Evolutionary conservation across 352 stramenopile species (phyloP).

Genomic region (Globisporangium megalacanthum): DNA sequence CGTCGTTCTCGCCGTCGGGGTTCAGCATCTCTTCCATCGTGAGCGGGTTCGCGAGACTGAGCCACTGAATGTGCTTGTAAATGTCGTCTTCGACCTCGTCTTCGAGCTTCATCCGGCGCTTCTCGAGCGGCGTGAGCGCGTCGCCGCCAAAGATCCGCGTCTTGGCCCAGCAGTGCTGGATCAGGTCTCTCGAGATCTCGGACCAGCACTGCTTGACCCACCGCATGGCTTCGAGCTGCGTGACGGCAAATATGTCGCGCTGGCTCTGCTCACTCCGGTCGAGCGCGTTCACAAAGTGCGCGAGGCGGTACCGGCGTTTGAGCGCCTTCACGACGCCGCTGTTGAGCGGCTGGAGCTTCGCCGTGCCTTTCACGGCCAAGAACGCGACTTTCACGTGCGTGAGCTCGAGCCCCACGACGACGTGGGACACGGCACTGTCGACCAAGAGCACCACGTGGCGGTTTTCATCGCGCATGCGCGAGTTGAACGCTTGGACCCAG

Average conservation of each 20-base stretch:
- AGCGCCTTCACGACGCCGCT: slow-evolving; percentile 16
- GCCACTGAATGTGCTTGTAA: slow-evolving; percentile 11
- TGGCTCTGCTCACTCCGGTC: slow-evolving; percentile 15
- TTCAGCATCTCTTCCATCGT: slow-evolving; percentile 8
- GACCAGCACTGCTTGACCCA: slow-evolving; percentile 10
- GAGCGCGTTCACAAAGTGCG: slow-evolving; percentile 13
- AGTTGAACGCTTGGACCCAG: slow-evolving; percentile 15
- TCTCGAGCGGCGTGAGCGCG: slow-evolving; percentile 4
- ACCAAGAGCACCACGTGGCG: slow-evolving; percentile 14
- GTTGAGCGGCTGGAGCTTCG: slow-evolving; percentile 18
- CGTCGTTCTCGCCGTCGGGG: slow-evolving; percentile 7
- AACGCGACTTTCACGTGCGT: slow-evolving; percentile 13
- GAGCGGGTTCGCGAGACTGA: slow-evolving; percentile 2
- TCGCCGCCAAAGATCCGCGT: slow-evolving; percentile 8
- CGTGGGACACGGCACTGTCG: slow-evolving; percentile 17
- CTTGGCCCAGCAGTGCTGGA: slow-evolving; percentile 3
- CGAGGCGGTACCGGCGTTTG: slow-evolving; percentile 17
- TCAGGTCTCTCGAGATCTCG: slow-evolving; percentile 1
- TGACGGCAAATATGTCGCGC: slow-evolving; percentile 14
- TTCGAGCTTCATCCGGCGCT: slow-evolving; percentile 6
- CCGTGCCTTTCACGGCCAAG: slow-evolving; percentile 3
- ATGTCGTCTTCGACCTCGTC: slow-evolving; percentile 8
- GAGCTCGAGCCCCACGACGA: slow-evolving; percentile 15
- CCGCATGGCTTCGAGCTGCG: slow-evolving; percentile 16
- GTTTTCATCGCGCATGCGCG: slow-evolving; percentile 11